Base-by-base conservation (phyloP, 345 rosid genomes). In the Balakata baccata region DNA sequence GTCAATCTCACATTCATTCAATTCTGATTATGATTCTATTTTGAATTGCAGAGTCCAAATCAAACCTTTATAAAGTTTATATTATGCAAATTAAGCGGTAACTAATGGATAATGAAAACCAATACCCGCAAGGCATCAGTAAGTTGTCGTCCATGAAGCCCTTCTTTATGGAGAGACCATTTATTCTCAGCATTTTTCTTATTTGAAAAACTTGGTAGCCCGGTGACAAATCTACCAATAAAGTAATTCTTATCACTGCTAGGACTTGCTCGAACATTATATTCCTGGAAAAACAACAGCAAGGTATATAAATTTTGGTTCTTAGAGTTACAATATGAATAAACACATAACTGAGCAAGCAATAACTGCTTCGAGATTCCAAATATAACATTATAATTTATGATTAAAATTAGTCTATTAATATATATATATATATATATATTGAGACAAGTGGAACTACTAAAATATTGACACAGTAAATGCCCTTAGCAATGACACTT, bases 111-210 rank as follows among this genome's bases (percentile, higher is more conserved):
- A 39, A 53, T 64, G 54, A 69, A 7, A 16, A 3, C 3, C 6
- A 47, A 53, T 89, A 95, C 99, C 90, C 93, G 71, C 87, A 92
- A 82, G 0, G 86, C 64, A 74, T 91, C 96, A 13, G 92, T 86
- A 53, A 91, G 81, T 72, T 89, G 97, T 69, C 98, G 96, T 58
- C 99, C 99, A 76, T 87, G 97, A 6, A 92, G 84, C 51, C 96
- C 96, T 49, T 95, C 98, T 81, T 95, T 95, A 59, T 84, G 93
- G 39, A 90, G 87, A 54, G 86, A 77, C 99, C 99, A 95, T 79
- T 84, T 90, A 75, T 92, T 92, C 83, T 95, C 99, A 1, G 96
- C 85, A 45, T 66, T 86, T 70, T 89, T 92, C 89, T 89, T 92
- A 86, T 85, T 90, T 0, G 93, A 87, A 75, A 92, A 95, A 79